Percentiles rank a stretch among this genome's conserved stretches.
phyloP scores from a whole-genome alignment of 2,329 filamentous ascomycete species.

The Zymoseptoria brevis region DNA sequence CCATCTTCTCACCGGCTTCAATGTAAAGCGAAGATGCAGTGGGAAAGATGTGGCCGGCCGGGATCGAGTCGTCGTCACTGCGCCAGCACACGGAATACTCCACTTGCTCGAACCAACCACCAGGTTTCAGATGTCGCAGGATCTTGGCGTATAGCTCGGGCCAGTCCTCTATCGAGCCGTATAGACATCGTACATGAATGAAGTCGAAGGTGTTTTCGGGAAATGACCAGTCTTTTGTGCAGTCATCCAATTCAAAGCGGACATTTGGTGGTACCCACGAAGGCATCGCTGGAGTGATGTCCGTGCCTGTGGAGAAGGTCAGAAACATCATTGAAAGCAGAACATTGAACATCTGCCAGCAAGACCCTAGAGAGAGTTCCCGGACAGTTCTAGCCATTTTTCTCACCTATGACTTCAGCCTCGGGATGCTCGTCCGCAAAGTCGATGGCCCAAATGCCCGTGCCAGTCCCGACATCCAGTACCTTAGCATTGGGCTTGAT shows the following conservation, averaged over 20 bases:
- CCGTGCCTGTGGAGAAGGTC: conserved; percentile 16
- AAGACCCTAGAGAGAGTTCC: neutral
- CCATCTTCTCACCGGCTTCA: conserved; percentile 6
- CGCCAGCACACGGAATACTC: conserved; percentile 22
- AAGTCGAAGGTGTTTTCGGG: conserved; percentile 33
- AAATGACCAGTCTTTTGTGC: conserved; percentile 33
- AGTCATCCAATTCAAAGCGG: conserved; percentile 39
- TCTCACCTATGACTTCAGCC: conserved; percentile 23
- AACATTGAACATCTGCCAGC: neutral
- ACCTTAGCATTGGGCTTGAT: conserved; percentile 14
- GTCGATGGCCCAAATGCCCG: conserved; percentile 32
- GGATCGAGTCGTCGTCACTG: conserved; percentile 27
- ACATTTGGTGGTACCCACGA: conserved; percentile 29
- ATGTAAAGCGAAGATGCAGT: neutral
- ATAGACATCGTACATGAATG: conserved; percentile 33
- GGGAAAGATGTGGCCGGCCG: conserved; percentile 26
- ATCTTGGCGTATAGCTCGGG: conserved; percentile 30
- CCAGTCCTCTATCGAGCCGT: conserved; percentile 35
- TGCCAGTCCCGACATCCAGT: conserved; percentile 44
- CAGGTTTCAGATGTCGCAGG: conserved; percentile 32
- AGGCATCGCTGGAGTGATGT: conserved; percentile 30
- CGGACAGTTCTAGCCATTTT: neutral
- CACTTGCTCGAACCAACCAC: conserved; percentile 37
- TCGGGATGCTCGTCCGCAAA: conserved; percentile 27
- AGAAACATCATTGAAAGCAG: neutral